A percentile compares a stretch with the other conserved stretches of the same genome.
Evolutionary conservation across 495 filamentous ascomycete species (phyloP).

Genomic region (Neurospora sp.): DNA sequence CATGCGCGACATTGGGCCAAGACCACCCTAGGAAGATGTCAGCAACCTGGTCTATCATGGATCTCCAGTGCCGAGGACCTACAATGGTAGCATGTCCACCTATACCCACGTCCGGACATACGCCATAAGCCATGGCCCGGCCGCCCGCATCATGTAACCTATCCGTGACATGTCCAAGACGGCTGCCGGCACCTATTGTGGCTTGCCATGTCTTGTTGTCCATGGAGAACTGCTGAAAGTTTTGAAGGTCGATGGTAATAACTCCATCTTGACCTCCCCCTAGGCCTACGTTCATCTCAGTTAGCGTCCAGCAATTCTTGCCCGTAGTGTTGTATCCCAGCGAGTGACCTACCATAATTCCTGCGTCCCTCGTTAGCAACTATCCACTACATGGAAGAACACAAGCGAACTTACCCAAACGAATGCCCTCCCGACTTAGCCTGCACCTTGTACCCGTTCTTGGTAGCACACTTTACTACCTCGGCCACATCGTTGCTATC

Average conservation of each 20-base stretch:
- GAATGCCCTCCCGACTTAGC: slow-evolving; percentile 66
- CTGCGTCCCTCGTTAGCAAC: slow-evolving; percentile 9
- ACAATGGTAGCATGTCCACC: slow-evolving; percentile 61
- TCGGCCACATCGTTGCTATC: slow-evolving; percentile 46
- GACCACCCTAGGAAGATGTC: slow-evolving; percentile 29
- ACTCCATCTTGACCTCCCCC: slow-evolving; percentile 46
- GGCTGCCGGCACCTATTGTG: slow-evolving; percentile 54
- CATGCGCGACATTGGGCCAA: slow-evolving; percentile 46
- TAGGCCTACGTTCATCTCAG: slow-evolving; percentile 24
- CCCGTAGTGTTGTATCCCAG: background rate
- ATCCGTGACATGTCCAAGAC: slow-evolving; percentile 49
- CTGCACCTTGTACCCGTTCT: slow-evolving; percentile 50
- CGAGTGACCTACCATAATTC: slow-evolving; percentile 22
- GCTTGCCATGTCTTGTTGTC: slow-evolving; percentile 48
- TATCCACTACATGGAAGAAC: background rate
- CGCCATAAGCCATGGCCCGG: slow-evolving; percentile 58
- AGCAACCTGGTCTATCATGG: slow-evolving; percentile 1
- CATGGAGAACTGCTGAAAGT: slow-evolving; percentile 42
- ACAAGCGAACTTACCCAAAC: slow-evolving; percentile 35
- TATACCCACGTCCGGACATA: slow-evolving; percentile 53
- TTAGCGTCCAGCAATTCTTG: slow-evolving; percentile 12
- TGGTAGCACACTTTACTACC: slow-evolving; percentile 48
- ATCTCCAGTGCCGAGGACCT: background rate
- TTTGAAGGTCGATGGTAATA: slow-evolving; percentile 48
- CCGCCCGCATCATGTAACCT: slow-evolving; percentile 50